phyloP scores from a whole-genome alignment of 805 yeast species.

The Ogataea henricii region DNA sequence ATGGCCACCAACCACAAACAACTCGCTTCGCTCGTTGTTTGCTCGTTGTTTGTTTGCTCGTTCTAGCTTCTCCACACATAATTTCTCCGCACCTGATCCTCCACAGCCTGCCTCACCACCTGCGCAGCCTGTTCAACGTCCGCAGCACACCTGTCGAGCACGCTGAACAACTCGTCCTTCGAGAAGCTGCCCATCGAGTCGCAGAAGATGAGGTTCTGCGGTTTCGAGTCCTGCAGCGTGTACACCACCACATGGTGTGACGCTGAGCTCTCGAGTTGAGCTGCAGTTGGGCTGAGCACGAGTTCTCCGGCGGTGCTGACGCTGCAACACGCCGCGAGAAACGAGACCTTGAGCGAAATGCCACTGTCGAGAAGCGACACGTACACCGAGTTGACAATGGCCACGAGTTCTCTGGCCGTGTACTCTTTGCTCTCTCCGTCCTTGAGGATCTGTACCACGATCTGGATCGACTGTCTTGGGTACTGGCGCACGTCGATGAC shows the following conservation, averaged over 20 bases:
- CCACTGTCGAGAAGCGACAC: conserved; percentile 83
- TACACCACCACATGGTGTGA: conserved; percentile 72
- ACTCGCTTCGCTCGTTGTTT: background rate
- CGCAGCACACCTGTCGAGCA: conserved; percentile 53
- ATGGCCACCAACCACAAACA: no score
- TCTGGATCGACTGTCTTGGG: conserved; percentile 78
- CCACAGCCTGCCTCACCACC: conserved; percentile 49
- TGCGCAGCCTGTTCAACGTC: conserved; percentile 48
- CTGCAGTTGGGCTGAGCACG: conserved; percentile 47
- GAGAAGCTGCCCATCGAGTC: conserved; percentile 76
- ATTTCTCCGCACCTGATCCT: conserved; percentile 50
- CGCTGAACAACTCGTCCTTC: conserved; percentile 52
- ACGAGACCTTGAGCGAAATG: conserved; percentile 64
- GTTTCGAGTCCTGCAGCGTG: conserved; percentile 50
- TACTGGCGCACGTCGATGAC: conserved; percentile 61
- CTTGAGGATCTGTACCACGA: conserved; percentile 65
- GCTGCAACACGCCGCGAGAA: conserved; percentile 52
- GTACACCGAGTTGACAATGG: conserved; percentile 70
- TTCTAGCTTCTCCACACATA: conserved; percentile 51
- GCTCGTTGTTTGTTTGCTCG: background rate
- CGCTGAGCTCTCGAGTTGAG: conserved; percentile 42
- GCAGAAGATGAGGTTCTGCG: conserved; percentile 58
- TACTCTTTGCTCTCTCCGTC: conserved; percentile 45
- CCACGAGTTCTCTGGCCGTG: conserved; percentile 55
- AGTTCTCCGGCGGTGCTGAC: conserved; percentile 30